Evolutionary conservation across 139 green algal species (phyloP).

Genomic region (Spirogloea muscicola): DNA sequence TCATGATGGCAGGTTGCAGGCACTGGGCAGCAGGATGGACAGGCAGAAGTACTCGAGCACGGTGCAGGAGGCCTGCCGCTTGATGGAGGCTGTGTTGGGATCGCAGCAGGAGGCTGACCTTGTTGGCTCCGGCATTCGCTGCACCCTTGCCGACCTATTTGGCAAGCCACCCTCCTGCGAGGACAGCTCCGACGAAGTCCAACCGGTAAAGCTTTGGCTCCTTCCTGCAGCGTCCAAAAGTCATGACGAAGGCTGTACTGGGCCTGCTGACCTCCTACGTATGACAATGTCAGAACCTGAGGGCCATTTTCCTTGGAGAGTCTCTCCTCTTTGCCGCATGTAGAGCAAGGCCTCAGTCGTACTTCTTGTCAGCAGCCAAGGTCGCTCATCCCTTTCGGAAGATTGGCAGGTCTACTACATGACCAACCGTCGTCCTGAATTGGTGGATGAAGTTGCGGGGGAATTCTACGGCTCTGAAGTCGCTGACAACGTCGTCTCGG

Average conservation of each 20-base stretch:
- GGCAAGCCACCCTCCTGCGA: neutral
- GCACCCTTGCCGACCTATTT: too few species aligned
- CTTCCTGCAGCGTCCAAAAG: too few species aligned
- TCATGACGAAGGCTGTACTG: too few species aligned
- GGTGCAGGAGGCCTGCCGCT: neutral
- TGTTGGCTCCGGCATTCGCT: slow-evolving; percentile 7
- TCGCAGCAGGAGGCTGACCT: neutral
- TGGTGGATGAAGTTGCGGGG: neutral
- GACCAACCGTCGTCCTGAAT: neutral
- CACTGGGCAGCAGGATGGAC: too few species aligned
- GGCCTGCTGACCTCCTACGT: too few species aligned
- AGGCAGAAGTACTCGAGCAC: neutral
- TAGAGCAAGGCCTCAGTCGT: too few species aligned
- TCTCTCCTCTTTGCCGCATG: too few species aligned
- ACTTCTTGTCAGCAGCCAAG: neutral
- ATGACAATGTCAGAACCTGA: too few species aligned
- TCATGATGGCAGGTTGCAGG: too few species aligned
- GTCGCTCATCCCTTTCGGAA: too few species aligned
- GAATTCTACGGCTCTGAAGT: neutral
- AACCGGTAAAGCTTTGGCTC: neutral
- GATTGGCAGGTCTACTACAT: slow-evolving; percentile 12
- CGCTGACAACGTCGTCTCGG: neutral
- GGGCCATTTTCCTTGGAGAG: too few species aligned
- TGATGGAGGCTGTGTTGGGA: neutral
- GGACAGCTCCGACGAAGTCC: neutral